phyloP scores from a whole-genome alignment of 129 eudicot species.

The Heracleum sosnowskyi region DNA sequence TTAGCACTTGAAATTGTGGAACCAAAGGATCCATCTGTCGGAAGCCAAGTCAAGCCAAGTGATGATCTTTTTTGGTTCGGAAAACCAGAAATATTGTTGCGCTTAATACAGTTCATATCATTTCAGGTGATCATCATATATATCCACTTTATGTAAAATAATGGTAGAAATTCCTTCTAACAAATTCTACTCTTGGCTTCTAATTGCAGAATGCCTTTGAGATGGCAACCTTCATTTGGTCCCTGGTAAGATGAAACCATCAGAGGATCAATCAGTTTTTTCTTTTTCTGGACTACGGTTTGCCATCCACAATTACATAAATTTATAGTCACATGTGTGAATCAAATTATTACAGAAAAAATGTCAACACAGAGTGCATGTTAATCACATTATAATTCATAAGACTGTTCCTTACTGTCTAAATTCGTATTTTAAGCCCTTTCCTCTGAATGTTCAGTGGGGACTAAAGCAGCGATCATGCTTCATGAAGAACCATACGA shows the following conservation, averaged over 20 bases:
- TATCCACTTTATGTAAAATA: neutral
- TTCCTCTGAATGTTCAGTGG: slow-evolving; percentile 48
- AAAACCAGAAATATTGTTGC: slow-evolving; percentile 79
- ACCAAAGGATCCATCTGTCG: slow-evolving; percentile 58
- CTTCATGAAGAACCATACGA: slow-evolving; percentile 86
- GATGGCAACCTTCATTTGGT: slow-evolving; percentile 98
- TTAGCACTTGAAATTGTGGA: slow-evolving; percentile 85
- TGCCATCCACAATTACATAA: neutral
- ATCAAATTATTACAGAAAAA: neutral
- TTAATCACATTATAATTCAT: neutral
- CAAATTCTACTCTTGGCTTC: neutral
- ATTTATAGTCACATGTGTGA: neutral
- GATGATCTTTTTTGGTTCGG: slow-evolving; percentile 96
- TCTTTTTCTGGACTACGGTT: neutral
- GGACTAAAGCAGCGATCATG: slow-evolving; percentile 78
- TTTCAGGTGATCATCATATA: slow-evolving; percentile 56
- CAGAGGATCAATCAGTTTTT: neutral
- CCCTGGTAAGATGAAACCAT: slow-evolving; percentile 58
- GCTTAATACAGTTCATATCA: slow-evolving; percentile 89
- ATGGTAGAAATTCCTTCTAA: neutral
- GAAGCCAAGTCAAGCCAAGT: slow-evolving; percentile 82
- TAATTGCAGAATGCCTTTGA: slow-evolving; percentile 91
- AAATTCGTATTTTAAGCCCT: neutral
- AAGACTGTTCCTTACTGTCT: neutral
- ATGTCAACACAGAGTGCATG: neutral